Evolutionary conservation across 352 stramenopile genomes (phyloP), one percentile per base, ranked within the genome.

Genomic region (Plasmopara muralis): DNA sequence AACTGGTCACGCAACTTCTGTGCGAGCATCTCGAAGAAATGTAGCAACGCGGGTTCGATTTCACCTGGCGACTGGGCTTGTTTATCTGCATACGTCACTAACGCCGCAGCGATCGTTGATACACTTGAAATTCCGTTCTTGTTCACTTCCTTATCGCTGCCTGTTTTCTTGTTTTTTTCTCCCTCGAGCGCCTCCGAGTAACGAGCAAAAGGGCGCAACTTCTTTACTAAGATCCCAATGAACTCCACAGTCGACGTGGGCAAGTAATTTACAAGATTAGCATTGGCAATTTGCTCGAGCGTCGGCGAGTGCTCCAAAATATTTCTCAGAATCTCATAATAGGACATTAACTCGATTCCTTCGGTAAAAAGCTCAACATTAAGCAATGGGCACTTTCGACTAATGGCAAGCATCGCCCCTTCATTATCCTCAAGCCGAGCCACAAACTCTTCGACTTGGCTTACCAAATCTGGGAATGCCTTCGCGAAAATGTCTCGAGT

Each of bases 131-230:
- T 74, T 13, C 81, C 72, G 40, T 66, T 72, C 58, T 84, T 86
- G 69, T 77, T 68, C 25, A 87, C 62, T 39, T 89, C 81, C 48
- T 86, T 88, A 62, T 91, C 78, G 39, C 81, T 91, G 30, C 78
- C 77, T 4, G 75, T 78, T 44, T 75, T 74, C 55, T 80, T 85
- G 51, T 76, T 77, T 56, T 83, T 80, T 61, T 91, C 81, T 28
- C 74, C 74, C 38, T 87, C 73, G 6, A 91, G 63, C 4, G 81
- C 78, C 48, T 91, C 81, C 0, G 74, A 70, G 53, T 89, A 91
- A 6, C 81, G 72, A 4, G 68, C 66, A 59, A 91, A 88, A 20
- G 76, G 73, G 10, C 81, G 78, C 47, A 91, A 53, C 50, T 91
- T 91, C 64, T 91, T 91, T 18, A 79, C 54, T 39, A 86, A 56